Conservation (phyloP, 2,329 filamentous ascomycete genomes). For the Phoma herbarum region DNA sequence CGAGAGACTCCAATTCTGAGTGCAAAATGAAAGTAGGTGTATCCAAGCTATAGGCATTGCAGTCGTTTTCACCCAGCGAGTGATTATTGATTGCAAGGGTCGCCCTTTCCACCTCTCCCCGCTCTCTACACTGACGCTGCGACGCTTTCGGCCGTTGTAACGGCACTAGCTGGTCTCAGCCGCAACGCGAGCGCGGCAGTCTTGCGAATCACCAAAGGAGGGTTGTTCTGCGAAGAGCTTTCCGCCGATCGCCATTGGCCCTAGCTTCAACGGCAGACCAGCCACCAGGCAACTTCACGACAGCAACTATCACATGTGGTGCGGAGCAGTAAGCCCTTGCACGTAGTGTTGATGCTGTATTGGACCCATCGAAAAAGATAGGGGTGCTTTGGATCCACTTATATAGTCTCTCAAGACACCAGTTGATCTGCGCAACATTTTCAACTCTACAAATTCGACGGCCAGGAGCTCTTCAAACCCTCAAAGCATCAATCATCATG, state of each 20-base stretch:
- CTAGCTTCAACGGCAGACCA: background rate
- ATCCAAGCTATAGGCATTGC: too few species aligned
- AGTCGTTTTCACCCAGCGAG: background rate
- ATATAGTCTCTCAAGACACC: conserved; percentile 4
- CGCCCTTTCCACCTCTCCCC: background rate
- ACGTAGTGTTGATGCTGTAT: background rate
- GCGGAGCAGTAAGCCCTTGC: background rate
- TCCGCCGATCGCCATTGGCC: conserved; percentile 1
- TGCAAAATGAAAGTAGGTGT: background rate
- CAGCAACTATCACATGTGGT: background rate
- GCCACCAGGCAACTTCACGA: background rate
- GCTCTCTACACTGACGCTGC: background rate
- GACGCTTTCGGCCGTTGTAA: background rate
- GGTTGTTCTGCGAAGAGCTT: background rate
- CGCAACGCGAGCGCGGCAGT: background rate
- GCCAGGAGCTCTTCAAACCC: background rate
- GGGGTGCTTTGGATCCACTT: background rate
- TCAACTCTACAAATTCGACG: background rate
- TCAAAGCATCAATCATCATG: background rate
- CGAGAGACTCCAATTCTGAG: background rate
- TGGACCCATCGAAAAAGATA: background rate
- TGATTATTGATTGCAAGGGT: background rate
- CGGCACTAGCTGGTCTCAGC: background rate
- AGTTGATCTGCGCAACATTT: conserved; percentile 3
- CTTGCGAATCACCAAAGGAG: background rate